Conservation (phyloP, 129 eudicot species). For the Flaveria brownii region DNA sequence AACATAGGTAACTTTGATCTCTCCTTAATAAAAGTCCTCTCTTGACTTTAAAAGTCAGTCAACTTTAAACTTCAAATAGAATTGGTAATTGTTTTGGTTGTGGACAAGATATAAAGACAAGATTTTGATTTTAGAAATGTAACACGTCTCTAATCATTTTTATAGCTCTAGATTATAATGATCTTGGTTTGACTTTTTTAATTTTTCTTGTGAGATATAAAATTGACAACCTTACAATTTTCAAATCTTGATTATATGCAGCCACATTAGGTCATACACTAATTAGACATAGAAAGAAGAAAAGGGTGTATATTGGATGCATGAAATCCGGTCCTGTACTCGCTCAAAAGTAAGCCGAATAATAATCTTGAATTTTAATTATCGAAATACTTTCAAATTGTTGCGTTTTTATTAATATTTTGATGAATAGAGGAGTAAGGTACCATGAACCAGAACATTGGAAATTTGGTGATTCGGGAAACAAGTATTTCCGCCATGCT, state of each 20-base stretch:
- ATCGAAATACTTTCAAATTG: neutral
- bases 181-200: constrained; percentile 5
- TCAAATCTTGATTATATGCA: constrained; percentile 40
- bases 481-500: constrained; percentile 94
- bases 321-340: constrained; percentile 97
- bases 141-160: neutral
- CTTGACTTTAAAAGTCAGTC: constrained; percentile 3
- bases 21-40: neutral
- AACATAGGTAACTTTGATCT: constrained; percentile 65
- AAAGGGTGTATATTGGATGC: constrained; percentile 80
- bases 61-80: neutral
- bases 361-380: constrained; percentile 4
- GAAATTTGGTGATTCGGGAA: constrained; percentile 93
- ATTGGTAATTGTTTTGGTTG: constrained; percentile 1
- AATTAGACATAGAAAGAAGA: constrained; percentile 73
- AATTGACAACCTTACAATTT: constrained; percentile 7
- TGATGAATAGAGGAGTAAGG: constrained; percentile 75
- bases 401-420: constrained; percentile 10
- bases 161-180: neutral
- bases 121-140: too few species aligned
- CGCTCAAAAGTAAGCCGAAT: constrained; percentile 72
- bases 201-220: neutral
- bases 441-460: constrained; percentile 94
- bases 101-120: neutral
- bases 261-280: constrained; percentile 84